These are phyloP conservation scores for Cordyceps farinosa DNA, from an alignment of 2,329 filamentous ascomycete species.

Conservation along the genomic window DNA sequence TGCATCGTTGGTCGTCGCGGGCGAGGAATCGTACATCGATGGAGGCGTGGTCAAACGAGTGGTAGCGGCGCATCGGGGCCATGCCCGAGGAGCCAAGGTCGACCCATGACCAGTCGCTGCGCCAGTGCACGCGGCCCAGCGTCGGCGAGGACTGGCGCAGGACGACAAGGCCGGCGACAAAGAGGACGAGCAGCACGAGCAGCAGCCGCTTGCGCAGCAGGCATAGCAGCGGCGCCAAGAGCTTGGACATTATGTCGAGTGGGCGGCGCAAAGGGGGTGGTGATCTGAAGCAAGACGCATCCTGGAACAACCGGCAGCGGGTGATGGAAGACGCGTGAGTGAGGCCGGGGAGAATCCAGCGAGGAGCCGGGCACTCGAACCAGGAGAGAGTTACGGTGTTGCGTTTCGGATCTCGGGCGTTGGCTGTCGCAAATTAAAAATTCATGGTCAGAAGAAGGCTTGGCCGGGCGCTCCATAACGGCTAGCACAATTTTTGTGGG, in stretches of 20 bases:
- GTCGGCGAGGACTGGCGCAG: conserved; percentile 1
- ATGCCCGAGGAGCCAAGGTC: conserved; percentile 15
- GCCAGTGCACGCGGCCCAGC: conserved; percentile 15
- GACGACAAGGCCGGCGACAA: neutral
- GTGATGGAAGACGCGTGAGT: neutral
- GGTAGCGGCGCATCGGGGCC: conserved; percentile 16
- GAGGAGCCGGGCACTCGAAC: too few species aligned
- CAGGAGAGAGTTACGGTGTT: too few species aligned
- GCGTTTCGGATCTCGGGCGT: neutral
- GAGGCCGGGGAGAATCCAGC: neutral
- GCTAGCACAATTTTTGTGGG: too few species aligned
- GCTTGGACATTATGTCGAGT: conserved; percentile 10
- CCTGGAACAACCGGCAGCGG: neutral
- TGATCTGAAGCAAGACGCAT: neutral
- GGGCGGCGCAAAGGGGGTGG: neutral
- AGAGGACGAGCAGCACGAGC: neutral
- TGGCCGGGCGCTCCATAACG: too few species aligned
- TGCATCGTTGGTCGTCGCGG: conserved; percentile 16
- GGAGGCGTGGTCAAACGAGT: conserved; percentile 15
- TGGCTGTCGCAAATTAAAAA: neutral
- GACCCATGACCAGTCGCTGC: conserved; percentile 18
- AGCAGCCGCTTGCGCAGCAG: conserved; percentile 10
- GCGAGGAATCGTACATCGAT: conserved; percentile 14
- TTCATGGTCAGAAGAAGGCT: neutral
- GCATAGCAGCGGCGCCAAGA: neutral